Evolutionary conservation across 2,329 filamentous ascomycete genomes (phyloP).

Genomic region (Mariannaea sp.): DNA sequence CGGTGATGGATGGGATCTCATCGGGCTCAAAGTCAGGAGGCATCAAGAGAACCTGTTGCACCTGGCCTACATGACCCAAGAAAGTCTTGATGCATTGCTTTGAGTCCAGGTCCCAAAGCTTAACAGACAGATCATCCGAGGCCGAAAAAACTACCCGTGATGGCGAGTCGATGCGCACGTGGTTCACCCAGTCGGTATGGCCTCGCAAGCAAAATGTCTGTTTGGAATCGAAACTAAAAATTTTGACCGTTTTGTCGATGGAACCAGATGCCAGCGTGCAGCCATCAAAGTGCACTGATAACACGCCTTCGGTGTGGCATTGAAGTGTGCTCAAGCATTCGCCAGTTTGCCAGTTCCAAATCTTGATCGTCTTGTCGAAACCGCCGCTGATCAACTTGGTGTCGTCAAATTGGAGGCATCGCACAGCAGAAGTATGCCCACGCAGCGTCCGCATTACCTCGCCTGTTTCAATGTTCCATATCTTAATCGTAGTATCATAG

Average conservation of each 20-base stretch:
- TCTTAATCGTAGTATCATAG: slow-evolving; percentile 92
- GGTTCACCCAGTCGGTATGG: slow-evolving; percentile 94
- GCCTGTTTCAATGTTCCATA: slow-evolving; percentile 92
- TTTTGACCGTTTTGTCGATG: slow-evolving; percentile 85
- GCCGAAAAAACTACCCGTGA: slow-evolving; percentile 90
- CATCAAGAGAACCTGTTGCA: slow-evolving; percentile 86
- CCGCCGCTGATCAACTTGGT: slow-evolving; percentile 89
- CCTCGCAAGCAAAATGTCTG: slow-evolving; percentile 79
- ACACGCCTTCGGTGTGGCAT: slow-evolving; percentile 80
- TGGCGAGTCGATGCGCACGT: slow-evolving; percentile 81
- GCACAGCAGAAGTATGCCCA: slow-evolving; percentile 82
- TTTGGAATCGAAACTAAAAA: slow-evolving; percentile 90
- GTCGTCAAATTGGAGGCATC: slow-evolving; percentile 91
- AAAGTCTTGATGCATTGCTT: slow-evolving; percentile 77
- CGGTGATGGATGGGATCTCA: slow-evolving; percentile 54
- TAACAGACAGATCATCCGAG: slow-evolving; percentile 89
- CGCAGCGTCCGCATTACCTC: slow-evolving; percentile 81
- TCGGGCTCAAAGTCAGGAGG: slow-evolving; percentile 90
- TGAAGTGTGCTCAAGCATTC: slow-evolving; percentile 81
- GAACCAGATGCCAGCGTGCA: slow-evolving; percentile 87
- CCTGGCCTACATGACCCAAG: slow-evolving; percentile 90
- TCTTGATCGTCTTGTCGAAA: slow-evolving; percentile 82
- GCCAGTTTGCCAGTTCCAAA: slow-evolving; percentile 97
- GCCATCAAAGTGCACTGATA: slow-evolving; percentile 85
- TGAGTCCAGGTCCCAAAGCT: slow-evolving; percentile 91